These are phyloP conservation scores for Ilyonectria sp. DNA, from an alignment of 2,329 filamentous ascomycete genomes.

Conservation along the genomic window DNA sequence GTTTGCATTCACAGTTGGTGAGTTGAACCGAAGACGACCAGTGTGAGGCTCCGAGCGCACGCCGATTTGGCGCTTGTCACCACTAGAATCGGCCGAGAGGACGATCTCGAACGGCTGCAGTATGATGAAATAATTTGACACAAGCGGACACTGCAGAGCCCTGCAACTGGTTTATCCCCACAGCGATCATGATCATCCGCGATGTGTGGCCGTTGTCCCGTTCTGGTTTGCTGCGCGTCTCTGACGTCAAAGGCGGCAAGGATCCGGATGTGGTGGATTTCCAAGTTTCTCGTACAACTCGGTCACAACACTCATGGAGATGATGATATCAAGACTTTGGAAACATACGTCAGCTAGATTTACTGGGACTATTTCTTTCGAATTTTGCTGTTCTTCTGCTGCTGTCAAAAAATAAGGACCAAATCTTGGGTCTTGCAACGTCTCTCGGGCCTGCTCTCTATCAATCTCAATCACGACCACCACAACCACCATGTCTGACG, in stretches of 20 bases:
- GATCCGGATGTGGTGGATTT: constrained; percentile 36
- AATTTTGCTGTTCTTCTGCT: not conserved
- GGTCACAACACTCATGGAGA: not conserved
- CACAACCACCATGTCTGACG: constrained; percentile 10
- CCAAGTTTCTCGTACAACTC: constrained; percentile 42
- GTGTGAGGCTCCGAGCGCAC: not conserved
- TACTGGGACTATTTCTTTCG: not conserved
- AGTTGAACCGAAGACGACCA: not conserved
- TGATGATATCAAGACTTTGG: constrained; percentile 25
- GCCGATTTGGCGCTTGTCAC: not conserved
- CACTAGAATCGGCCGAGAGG: not conserved
- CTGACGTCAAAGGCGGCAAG: constrained; percentile 47
- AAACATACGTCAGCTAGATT: not conserved
- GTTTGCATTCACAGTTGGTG: not conserved
- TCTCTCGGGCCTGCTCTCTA: not conserved
- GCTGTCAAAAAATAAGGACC: not conserved
- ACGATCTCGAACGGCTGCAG: not conserved
- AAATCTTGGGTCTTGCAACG: not conserved
- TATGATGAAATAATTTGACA: not conserved
- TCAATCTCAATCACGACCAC: not conserved
- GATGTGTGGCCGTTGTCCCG: constrained; percentile 19
- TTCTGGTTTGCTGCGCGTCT: constrained; percentile 32
- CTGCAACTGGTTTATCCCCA: not conserved
- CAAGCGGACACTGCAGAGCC: constrained; percentile 1
- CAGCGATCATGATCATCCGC: not conserved